These are phyloP conservation scores for Mycena capillaripes DNA, from an alignment of 768 basidiomycete genomes.

Conservation along the genomic window DNA sequence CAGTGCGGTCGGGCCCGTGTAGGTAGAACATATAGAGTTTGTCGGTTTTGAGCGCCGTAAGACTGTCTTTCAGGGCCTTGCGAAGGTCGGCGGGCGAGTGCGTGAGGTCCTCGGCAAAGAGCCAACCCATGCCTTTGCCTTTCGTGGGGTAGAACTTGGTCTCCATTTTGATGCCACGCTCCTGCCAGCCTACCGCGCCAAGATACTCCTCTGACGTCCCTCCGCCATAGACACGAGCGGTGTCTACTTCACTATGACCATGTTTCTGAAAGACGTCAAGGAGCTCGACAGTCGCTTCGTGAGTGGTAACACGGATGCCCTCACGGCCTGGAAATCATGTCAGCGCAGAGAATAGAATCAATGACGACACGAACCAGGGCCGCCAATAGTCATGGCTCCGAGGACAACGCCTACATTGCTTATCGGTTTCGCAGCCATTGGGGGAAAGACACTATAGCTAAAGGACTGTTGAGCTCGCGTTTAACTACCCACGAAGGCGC, in stretches of 20 bases:
- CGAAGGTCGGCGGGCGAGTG: slow-evolving; percentile 25
- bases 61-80: slow-evolving; percentile 50
- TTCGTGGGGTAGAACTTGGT: slow-evolving; percentile 61
- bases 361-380: background rate
- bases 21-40: slow-evolving; percentile 52
- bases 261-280: slow-evolving; percentile 60
- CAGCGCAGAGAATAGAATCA: background rate
- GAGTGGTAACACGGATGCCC: background rate
- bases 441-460: background rate
- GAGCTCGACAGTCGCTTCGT: slow-evolving; percentile 37
- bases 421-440: background rate
- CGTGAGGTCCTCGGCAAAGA: background rate
- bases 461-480: background rate
- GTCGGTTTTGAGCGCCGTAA: slow-evolving; percentile 61
- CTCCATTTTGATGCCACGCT: slow-evolving; percentile 57
- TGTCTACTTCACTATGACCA: slow-evolving; percentile 59
- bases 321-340: background rate
- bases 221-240: slow-evolving; percentile 23
- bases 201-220: slow-evolving; percentile 48
- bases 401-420: slow-evolving; percentile 12
- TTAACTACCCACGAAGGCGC: too few relatives aligned
- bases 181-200: slow-evolving; percentile 56
- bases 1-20: slow-evolving; percentile 61
- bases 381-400: slow-evolving; percentile 14
- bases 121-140: slow-evolving; percentile 14